Percentiles rank a stretch among this genome's conserved stretches.
These are phyloP conservation scores for Diplocarpon mali DNA, from an alignment of 2,329 filamentous ascomycete species.

Conservation along the genomic window DNA sequence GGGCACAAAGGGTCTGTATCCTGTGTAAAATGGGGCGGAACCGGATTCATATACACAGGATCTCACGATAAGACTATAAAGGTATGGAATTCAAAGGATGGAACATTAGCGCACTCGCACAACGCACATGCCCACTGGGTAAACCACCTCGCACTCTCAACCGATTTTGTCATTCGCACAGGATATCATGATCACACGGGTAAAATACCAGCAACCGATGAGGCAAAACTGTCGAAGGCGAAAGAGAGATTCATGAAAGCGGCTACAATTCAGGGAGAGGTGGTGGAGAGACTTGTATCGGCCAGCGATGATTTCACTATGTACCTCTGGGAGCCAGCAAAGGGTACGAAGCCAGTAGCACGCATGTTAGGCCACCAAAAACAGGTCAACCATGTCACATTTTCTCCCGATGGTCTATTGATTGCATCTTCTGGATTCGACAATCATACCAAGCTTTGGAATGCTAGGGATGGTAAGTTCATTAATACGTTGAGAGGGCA, in stretches of 20 bases:
- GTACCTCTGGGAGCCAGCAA: conserved; percentile 82
- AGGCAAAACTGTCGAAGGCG: conserved; percentile 64
- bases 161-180: conserved; percentile 79
- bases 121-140: conserved; percentile 86
- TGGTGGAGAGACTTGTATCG: conserved; percentile 77
- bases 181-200: conserved; percentile 77
- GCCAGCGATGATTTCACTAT: conserved; percentile 95
- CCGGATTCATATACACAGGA: conserved; percentile 68
- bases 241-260: conserved; percentile 78
- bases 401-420: conserved; percentile 78
- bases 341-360: conserved; percentile 73
- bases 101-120: conserved; percentile 70
- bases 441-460: conserved; percentile 92
- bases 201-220: conserved; percentile 54
- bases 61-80: conserved; percentile 90
- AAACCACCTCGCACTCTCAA: conserved; percentile 88
- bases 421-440: conserved; percentile 89
- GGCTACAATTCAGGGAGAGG: conserved; percentile 60
- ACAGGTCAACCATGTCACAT: conserved; percentile 89
- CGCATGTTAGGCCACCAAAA: conserved; percentile 91
- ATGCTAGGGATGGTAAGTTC: conserved; percentile 64
- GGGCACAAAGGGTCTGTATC: conserved; percentile 85
- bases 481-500: conserved; percentile 81
- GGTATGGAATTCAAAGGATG: conserved; percentile 74
- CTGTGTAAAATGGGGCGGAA: conserved; percentile 92